phyloP scores from a whole-genome alignment of 2,329 filamentous ascomycete species.

The Epichloe gansuensis region DNA sequence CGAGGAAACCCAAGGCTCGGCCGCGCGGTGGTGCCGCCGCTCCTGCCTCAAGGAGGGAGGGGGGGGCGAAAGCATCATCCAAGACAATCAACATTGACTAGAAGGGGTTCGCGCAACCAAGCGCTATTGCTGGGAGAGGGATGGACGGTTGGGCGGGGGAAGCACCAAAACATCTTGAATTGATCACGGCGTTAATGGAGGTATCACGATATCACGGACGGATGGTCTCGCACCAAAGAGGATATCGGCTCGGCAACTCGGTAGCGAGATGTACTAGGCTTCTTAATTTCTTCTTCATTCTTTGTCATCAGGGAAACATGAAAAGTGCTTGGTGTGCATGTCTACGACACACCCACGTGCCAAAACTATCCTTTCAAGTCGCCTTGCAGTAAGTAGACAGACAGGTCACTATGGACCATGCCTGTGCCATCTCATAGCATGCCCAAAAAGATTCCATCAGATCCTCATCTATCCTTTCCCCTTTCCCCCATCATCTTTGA shows the following conservation, averaged over 20 bases:
- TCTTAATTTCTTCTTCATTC: too few species aligned
- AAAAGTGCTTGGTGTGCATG: background rate
- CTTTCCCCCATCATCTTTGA: background rate
- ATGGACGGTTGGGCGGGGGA: too few species aligned
- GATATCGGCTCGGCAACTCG: too few species aligned
- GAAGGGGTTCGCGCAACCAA: too few species aligned
- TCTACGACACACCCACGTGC: background rate
- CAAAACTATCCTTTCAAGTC: constrained; percentile 1
- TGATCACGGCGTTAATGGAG: too few species aligned
- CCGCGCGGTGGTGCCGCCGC: constrained; percentile 14
- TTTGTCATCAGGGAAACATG: background rate
- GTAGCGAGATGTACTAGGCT: too few species aligned
- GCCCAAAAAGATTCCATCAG: background rate
- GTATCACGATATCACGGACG: too few species aligned
- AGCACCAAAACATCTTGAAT: too few species aligned
- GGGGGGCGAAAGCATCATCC: constrained; percentile 7
- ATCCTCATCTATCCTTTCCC: background rate
- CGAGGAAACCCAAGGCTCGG: constrained; percentile 15
- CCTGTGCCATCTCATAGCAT: background rate
- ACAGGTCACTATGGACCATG: background rate
- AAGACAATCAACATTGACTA: constrained; percentile 7
- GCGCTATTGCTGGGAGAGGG: too few species aligned
- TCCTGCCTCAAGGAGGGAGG: constrained; percentile 17
- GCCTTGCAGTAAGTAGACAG: background rate
- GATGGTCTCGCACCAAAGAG: too few species aligned